phyloP scores from a whole-genome alignment of 139 green algal genomes.

The Gonium pectorale region DNA sequence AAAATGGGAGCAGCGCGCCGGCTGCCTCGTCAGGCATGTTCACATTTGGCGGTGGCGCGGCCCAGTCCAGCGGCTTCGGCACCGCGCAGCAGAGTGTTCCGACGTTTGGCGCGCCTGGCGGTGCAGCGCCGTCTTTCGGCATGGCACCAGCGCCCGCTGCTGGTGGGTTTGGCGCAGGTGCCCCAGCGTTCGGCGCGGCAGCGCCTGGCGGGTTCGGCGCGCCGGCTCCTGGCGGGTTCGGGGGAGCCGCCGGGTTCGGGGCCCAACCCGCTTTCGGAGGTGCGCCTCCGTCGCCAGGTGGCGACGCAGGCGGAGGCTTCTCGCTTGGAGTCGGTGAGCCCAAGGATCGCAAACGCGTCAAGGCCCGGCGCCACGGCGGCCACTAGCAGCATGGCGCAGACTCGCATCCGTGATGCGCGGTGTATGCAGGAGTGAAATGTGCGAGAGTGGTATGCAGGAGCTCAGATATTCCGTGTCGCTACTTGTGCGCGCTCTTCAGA shows the following conservation, averaged over 20 bases:
- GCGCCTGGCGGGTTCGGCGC: slow-evolving; percentile 14
- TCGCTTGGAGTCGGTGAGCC: neutral
- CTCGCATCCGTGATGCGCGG: too few species aligned
- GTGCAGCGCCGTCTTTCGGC: neutral
- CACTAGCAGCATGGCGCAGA: too few species aligned
- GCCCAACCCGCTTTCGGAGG: neutral
- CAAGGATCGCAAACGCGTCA: slow-evolving; percentile 27
- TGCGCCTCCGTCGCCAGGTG: neutral
- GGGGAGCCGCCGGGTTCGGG: neutral
- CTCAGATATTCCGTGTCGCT: too few species aligned
- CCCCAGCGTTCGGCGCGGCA: neutral
- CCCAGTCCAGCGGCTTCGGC: too few species aligned
- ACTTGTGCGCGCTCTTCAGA: too few species aligned
- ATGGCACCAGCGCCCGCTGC: neutral
- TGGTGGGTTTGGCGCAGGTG: neutral
- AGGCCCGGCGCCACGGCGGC: slow-evolving; percentile 25
- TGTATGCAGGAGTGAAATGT: too few species aligned
- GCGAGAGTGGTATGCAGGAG: too few species aligned
- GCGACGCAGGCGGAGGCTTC: slow-evolving; percentile 17
- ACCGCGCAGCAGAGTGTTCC: too few species aligned
- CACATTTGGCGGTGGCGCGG: neutral
- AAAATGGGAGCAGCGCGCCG: slow-evolving; percentile 2
- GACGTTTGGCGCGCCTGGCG: neutral
- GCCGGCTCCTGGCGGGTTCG: neutral
- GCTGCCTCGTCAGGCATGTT: slow-evolving; percentile 5